Base-by-base conservation (phyloP, 2,329 filamentous ascomycete genomes). In the Gyromitra esculenta region DNA sequence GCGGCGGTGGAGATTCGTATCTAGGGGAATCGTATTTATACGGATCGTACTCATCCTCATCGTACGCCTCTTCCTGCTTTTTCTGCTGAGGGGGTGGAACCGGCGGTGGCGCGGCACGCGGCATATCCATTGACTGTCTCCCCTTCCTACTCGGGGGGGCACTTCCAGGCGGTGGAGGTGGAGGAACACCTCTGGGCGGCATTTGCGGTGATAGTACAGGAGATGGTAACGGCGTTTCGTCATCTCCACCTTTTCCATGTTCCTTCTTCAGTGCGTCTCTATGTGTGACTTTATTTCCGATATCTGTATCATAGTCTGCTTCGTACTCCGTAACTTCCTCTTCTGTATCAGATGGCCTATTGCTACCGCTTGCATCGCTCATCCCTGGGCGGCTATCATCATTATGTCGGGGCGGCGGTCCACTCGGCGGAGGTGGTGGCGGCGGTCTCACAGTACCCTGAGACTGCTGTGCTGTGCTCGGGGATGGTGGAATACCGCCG, bases 221-320 rank as follows among this genome's bases (percentile, higher is more conserved):
- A 39, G 80, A 81, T 35, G 80, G 80, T 18, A 81, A 59, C 35
- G 79, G 79, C 1, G 80, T 81, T 18, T 79, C 80, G 18, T 79
- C 80, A n/a, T 81, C 70, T 25, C 79, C 80, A 1, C 75, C 79
- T 13, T 75, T 78, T 45, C 68, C 66, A 15, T 72, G 48, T 39
- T 79, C 76, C 48, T 79, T 79, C 35, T 95, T 97, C 77, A 98
- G 84, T 0, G 95, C 94, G 84, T 97, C 95, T 84, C 97, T 97
- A 83, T 97, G 93, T 72, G 92, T 93, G n/a, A 89, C 93, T 8
- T 93, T 91, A n/a, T 94, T 93, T 1, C 92, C 94, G 82, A 98
- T 98, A 82, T 98, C 96, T 5, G 96, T 98, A 81, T 98, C 96
- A 82, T 98, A 98, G 82, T 98, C 96, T 5, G 95, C 96, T 82